Base-by-base conservation (phyloP, 1,139 yeast genomes). In the Debaryomyces nepalensis region DNA sequence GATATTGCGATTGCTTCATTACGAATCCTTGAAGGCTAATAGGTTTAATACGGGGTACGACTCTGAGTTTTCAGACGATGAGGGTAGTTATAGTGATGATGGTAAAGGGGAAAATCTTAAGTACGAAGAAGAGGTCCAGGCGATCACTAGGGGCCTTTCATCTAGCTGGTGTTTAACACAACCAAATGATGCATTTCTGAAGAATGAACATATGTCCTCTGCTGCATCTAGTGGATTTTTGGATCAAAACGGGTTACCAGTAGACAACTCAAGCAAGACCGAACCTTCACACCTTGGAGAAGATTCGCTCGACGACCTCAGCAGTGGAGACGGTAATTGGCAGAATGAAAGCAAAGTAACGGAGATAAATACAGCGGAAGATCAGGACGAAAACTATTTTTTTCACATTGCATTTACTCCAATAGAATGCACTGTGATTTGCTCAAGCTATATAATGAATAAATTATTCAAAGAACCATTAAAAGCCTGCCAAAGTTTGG, bases 361-460 rank as follows among this genome's bases (percentile, higher is more conserved):
- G 26, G 29, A 34, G 7, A 5, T 24, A 3, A 11, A 9, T 2
- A 57, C 1, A 3, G 15, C 10, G 3, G 16, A n/a, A 26, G 65
- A 61, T 23, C 69, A 64, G 20, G 51, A 57, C 10, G 57, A 54
- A 19, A 55, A 59, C 41, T 54, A 49, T 44, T 78, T 80, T 51
- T 72, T 79, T 49, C 83, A 77, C 51, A 67, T 81, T 35, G 81
- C 84, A 1, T 70, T 77, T 46, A 78, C 84, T 1, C 84, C 84
- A 0, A 51, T 61, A 8, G 84, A 80, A 50, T 76, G 83, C 52
- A 78, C 84, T 0, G 64, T 81, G 6, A 77, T 81, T 5, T 75
- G 81, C 43, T 70, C 81, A 2, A 53, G 68, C 4, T 57, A 53
- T 14, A 30, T 71, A 7, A 64, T 77, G 53, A 52, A 57, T 3